These are phyloP conservation scores for Aspergillus quadricinctus DNA, from an alignment of 2,329 filamentous ascomycete genomes.

Conservation along the genomic window DNA sequence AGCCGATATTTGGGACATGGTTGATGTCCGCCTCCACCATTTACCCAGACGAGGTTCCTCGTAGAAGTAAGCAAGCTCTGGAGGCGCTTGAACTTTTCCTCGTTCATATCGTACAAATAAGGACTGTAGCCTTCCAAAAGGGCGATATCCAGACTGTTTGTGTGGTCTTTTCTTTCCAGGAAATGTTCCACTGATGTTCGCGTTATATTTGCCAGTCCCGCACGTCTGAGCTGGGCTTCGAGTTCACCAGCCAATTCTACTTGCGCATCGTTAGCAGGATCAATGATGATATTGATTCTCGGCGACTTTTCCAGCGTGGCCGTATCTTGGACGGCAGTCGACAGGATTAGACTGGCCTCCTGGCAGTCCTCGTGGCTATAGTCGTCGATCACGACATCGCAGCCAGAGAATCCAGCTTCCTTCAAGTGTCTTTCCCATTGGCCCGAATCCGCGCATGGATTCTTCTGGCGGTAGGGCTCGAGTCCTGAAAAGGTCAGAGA, in stretches of 20 bases:
- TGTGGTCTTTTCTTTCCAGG: neutral
- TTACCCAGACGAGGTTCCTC: conserved; percentile 7
- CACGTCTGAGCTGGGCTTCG: neutral
- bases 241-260: neutral
- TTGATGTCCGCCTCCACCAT: conserved; percentile 4
- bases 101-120: conserved; percentile 1
- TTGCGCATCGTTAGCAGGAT: neutral
- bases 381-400: conserved; percentile 13
- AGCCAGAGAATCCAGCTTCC: conserved; percentile 14
- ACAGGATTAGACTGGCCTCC: conserved; percentile 9
- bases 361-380: conserved; percentile 6
- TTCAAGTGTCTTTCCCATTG: conserved; percentile 7
- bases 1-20: conserved; percentile 7
- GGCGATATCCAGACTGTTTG: conserved; percentile 1
- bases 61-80: neutral
- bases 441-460: conserved; percentile 4
- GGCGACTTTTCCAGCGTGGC: neutral
- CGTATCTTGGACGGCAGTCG: conserved; percentile 4
- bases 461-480: conserved; percentile 6
- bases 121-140: conserved; percentile 4
- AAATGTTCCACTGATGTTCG: neutral
- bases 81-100: neutral
- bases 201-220: neutral
- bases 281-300: neutral
- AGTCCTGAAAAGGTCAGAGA: conserved; percentile 1